A percentile compares a stretch with the other conserved stretches of the same genome.
Evolutionary conservation across 495 filamentous ascomycete species (phyloP).

Genomic region (Daldinia caldariorum): DNA sequence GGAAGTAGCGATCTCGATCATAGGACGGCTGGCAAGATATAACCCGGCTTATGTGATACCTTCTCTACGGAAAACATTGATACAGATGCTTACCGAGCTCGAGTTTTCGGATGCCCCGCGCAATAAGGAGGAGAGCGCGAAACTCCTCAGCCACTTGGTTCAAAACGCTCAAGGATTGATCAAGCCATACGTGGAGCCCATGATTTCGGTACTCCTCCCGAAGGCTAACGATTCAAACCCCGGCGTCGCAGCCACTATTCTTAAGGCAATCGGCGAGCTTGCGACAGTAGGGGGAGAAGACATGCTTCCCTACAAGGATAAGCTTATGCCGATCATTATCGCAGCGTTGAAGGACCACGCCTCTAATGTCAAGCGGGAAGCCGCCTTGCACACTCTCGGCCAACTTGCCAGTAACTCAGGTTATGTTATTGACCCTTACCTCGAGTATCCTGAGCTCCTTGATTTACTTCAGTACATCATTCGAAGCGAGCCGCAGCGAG

Average conservation of each 20-base stretch:
- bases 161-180: constrained; percentile 90
- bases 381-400: constrained; percentile 88
- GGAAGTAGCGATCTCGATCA: constrained; percentile 94
- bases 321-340: constrained; percentile 94
- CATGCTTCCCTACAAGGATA: constrained; percentile 86
- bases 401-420: constrained; percentile 93
- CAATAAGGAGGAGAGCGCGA: constrained; percentile 95
- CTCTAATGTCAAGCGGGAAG: constrained; percentile 86
- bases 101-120: constrained; percentile 93
- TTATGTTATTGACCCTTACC: constrained; percentile 96
- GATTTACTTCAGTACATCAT: constrained; percentile 93
- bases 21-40: constrained; percentile 86
- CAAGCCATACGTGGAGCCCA: constrained; percentile 94
- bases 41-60: constrained; percentile 99
- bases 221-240: constrained; percentile 85
- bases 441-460: constrained; percentile 91
- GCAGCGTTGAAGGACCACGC: constrained; percentile 91
- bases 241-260: constrained; percentile 88
- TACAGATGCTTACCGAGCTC: constrained; percentile 94
- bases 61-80: constrained; percentile 88
- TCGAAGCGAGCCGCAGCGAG: constrained; percentile 82
- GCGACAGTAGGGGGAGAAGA: constrained; percentile 91
- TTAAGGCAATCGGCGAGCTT: constrained; percentile 91
- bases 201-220: constrained; percentile 88
- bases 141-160: constrained; percentile 89